phyloP scores from a whole-genome alignment of 2,329 filamentous ascomycete species.

The Penicillium expansum region DNA sequence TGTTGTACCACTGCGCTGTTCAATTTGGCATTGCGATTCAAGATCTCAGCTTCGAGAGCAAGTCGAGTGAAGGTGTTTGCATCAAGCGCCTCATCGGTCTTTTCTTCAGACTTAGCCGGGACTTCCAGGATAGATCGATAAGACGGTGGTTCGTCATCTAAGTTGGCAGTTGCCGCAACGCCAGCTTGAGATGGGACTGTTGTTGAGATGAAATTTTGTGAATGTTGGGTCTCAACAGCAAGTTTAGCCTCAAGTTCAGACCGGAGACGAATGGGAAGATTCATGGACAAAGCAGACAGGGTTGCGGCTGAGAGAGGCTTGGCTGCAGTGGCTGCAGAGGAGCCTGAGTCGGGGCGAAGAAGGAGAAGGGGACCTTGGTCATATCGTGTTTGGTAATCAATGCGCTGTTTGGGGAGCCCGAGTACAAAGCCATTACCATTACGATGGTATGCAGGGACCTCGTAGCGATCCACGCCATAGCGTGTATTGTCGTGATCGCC shows the following conservation, averaged over 20 bases:
- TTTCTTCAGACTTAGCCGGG: conserved; percentile 53
- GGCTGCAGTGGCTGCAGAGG: not conserved
- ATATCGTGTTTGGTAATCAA: conserved; percentile 61
- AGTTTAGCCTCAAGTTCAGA: not conserved
- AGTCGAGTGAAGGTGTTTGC: conserved; percentile 39
- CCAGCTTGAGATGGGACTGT: not conserved
- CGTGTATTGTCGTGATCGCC: conserved; percentile 73
- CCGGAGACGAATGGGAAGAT: not conserved
- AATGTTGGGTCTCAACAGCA: not conserved
- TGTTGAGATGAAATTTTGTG: not conserved
- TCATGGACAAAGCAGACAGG: not conserved
- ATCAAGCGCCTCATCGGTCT: conserved; percentile 38
- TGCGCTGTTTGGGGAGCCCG: conserved; percentile 61
- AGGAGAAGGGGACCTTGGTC: conserved; percentile 36
- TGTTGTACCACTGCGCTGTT: conserved; percentile 61
- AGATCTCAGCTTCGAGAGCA: conserved; percentile 46
- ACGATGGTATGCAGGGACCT: conserved; percentile 68
- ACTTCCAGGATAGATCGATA: conserved; percentile 66
- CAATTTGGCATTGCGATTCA: conserved; percentile 52
- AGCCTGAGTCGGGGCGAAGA: conserved; percentile 21
- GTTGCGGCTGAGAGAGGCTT: not conserved
- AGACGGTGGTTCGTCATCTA: conserved; percentile 32
- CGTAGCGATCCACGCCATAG: conserved; percentile 71
- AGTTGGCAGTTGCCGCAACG: conserved; percentile 37
- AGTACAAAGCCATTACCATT: conserved; percentile 67